Evolutionary conservation across 1,139 yeast genomes (phyloP).

Genomic region (Magnusiomyces suaveolens): DNA sequence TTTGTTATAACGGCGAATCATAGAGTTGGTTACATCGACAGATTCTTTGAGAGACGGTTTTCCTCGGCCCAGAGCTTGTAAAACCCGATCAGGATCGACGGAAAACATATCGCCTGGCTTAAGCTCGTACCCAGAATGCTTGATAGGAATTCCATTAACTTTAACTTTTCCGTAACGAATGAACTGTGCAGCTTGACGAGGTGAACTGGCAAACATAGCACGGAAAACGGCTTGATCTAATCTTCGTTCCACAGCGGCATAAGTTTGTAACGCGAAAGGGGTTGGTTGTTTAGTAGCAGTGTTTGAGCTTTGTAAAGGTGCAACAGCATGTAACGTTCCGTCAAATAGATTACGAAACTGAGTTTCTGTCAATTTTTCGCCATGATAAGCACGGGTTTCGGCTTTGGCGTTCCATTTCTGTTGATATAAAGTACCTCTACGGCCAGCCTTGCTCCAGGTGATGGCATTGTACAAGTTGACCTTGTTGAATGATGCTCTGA

Average conservation of each 20-base stretch:
- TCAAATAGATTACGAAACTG: slow-evolving; percentile 67
- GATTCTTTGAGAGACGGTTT: slow-evolving; percentile 70
- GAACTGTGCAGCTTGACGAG: slow-evolving; percentile 89
- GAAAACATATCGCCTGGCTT: slow-evolving; percentile 79
- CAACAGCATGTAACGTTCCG: slow-evolving; percentile 76
- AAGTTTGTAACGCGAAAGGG: slow-evolving; percentile 83
- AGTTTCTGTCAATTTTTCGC: slow-evolving; percentile 81
- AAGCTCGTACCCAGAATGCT: slow-evolving; percentile 71
- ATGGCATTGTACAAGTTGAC: slow-evolving; percentile 77
- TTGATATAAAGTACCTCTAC: slow-evolving; percentile 62
- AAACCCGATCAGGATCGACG: slow-evolving; percentile 77
- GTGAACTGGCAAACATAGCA: slow-evolving; percentile 85
- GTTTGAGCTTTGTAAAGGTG: slow-evolving; percentile 37
- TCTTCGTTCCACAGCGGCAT: slow-evolving; percentile 77
- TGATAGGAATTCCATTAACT: slow-evolving; percentile 71
- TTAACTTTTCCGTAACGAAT: slow-evolving; percentile 72
- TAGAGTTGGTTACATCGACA: slow-evolving; percentile 57
- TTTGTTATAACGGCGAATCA: slow-evolving; percentile 65
- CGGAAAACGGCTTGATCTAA: slow-evolving; percentile 85
- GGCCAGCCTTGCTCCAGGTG: slow-evolving; percentile 35
- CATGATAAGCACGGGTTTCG: slow-evolving; percentile 92
- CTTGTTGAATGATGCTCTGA: slow-evolving; percentile 89
- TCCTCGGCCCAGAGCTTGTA: slow-evolving; percentile 72
- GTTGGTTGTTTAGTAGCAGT: slow-evolving; percentile 24
- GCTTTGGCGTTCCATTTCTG: slow-evolving; percentile 89